Evolutionary conservation across 805 yeast species (phyloP), one percentile per base, ranked within the genome.

Genomic region (Yarrowia hollandica): DNA sequence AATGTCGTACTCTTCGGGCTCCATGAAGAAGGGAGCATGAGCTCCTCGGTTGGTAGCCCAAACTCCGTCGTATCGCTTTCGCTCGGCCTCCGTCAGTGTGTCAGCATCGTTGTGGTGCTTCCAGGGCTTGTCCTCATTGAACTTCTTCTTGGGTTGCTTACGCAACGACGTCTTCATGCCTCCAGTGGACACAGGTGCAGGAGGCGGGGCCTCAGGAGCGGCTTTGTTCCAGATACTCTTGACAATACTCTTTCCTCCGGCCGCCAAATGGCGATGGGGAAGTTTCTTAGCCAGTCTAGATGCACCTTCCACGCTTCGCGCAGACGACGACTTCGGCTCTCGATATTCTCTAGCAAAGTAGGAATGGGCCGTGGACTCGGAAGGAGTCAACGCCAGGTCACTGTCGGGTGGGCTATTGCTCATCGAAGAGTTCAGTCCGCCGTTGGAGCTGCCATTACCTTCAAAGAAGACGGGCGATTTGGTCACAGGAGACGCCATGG

Each of bases 71-170:
- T 92, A 94, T 34, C 98, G 73, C 68, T 90, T 90, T 61, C 88
- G 78, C 69, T 94, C 98, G 14, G 65, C 63, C n/a, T 72, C 77
- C 2, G 75, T 70, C 31, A 79, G 74, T 69, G 63, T 75, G 68
- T 63, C 66, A 5, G 83, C 75, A 61, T 82, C 87, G 26, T 75
- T 76, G 71, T 90, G 97, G 66, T 85, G 84, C 66, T 91, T 90
- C 97, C 97, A 90, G 0, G 98, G 98, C 71, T 90, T 90, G 61
- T 87, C 88, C 66, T 86, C 96, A 68, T 91, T 86, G 71, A 91
- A 90, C 23, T 71, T 70, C 15, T 75, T 67, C 60, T 74, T 74
- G 26, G 71, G 75, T 61, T 76, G 77, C 57, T 71, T 74, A 21
- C 76, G 65, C 68, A 73, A 66, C 12, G 71, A 62, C 7, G 64